Evolutionary conservation across 2,329 filamentous ascomycete genomes (phyloP).

Genomic region (Leptographium radiaticola): DNA sequence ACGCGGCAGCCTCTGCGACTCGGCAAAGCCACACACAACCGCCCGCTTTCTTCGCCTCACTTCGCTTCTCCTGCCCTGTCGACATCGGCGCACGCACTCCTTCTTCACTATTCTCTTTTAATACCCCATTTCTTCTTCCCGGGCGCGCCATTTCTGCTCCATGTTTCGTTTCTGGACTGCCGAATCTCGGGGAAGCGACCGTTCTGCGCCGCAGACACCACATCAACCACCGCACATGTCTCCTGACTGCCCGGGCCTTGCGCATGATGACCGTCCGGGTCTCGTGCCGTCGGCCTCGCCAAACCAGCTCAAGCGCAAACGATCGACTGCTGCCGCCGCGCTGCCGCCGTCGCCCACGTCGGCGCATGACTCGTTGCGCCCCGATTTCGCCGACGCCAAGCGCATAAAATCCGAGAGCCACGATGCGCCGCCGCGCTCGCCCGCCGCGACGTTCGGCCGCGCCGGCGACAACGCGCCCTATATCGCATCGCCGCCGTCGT

Average conservation of each 20-base stretch:
- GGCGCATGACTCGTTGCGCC: conserved; percentile 1
- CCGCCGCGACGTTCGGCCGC: conserved; percentile 6
- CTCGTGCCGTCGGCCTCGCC: background rate
- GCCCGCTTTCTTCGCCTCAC: conserved; percentile 1
- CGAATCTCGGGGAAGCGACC: conserved; percentile 44
- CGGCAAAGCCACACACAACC: conserved; percentile 5
- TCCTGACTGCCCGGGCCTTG: conserved; percentile 16
- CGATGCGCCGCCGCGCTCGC: conserved; percentile 11
- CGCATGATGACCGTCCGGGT: conserved; percentile 3
- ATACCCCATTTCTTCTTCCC: background rate
- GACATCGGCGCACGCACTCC: background rate
- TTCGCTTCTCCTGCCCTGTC: background rate
- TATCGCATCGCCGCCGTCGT: conserved; percentile 7
- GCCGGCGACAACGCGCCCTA: background rate
- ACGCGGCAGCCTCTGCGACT: conserved; percentile 9
- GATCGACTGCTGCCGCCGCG: background rate
- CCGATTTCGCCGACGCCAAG: conserved; percentile 1
- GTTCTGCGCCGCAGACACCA: conserved; percentile 28
- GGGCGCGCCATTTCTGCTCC: conserved; percentile 21
- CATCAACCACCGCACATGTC: conserved; percentile 19
- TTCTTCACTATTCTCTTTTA: background rate
- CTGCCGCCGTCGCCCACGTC: conserved; percentile 7
- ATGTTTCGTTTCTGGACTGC: conserved; percentile 52
- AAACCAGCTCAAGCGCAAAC: conserved; percentile 11
- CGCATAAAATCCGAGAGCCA: conserved; percentile 20